Percentiles rank a stretch among this genome's conserved stretches.
phyloP scores from a whole-genome alignment of 2,329 filamentous ascomycete genomes.

The Cylindrodendrum hubeiense region DNA sequence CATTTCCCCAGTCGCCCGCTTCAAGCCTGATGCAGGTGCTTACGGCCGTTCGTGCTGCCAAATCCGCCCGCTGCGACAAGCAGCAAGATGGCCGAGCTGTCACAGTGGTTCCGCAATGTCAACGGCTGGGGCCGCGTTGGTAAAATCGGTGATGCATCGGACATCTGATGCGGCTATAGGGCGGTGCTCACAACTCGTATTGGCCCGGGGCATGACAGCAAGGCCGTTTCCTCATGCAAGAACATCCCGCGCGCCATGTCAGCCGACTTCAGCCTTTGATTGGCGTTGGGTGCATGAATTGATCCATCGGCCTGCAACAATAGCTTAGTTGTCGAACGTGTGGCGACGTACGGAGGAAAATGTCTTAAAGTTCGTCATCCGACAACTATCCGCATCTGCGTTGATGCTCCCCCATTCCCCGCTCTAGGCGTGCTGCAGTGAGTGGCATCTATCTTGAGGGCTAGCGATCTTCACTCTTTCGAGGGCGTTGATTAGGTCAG shows the following conservation, averaged over 20 bases:
- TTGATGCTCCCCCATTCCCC: not conserved
- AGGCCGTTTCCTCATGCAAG: not conserved
- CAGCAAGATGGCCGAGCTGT: not conserved
- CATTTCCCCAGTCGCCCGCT: not conserved
- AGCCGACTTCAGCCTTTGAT: not conserved
- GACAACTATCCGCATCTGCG: not conserved
- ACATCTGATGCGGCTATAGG: not conserved
- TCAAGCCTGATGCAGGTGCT: not conserved
- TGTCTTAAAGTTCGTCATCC: not conserved
- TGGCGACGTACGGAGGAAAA: not conserved
- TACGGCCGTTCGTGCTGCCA: not conserved
- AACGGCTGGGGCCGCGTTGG: not conserved
- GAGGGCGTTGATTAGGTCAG: not conserved
- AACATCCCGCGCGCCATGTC: not conserved
- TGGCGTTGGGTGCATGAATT: not conserved
- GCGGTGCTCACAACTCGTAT: not conserved
- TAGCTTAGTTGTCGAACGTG: not conserved
- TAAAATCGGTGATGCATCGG: not conserved
- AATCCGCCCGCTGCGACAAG: not conserved
- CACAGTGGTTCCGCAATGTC: not conserved
- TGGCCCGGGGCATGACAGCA: not conserved
- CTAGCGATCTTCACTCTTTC: not conserved
- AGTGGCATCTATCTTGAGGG: not conserved
- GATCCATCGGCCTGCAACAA: not conserved
- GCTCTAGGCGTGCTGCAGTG: not conserved